Percentiles rank a stretch among this genome's conserved stretches.
Evolutionary conservation across 2,329 filamentous ascomycete species (phyloP).

Genomic region (Neoarthrinium moseri): DNA sequence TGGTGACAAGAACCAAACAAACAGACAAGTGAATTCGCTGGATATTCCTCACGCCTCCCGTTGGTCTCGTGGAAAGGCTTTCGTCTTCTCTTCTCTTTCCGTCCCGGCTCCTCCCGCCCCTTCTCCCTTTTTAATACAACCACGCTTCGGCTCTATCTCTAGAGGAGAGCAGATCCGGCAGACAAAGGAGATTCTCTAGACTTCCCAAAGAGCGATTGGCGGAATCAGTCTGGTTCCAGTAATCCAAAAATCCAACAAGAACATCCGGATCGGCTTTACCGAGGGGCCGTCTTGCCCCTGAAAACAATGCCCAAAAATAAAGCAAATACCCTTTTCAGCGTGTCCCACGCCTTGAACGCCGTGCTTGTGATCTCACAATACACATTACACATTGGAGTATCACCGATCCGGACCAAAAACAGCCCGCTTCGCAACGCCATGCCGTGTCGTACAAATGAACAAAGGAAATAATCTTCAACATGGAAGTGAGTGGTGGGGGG

Average conservation of each 20-base stretch:
- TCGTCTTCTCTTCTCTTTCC: constrained; percentile 2
- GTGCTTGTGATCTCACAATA: constrained; percentile 1
- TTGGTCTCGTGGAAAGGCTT: too few relatives aligned
- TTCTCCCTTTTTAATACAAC: constrained; percentile 1
- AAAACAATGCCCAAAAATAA: background rate
- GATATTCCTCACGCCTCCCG: background rate
- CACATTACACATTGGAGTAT: constrained; percentile 8
- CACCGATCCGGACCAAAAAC: background rate
- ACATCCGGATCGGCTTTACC: background rate
- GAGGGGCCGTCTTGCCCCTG: background rate
- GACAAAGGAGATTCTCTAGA: constrained; percentile 3
- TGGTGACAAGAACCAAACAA: too few relatives aligned
- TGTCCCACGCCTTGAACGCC: constrained; percentile 2
- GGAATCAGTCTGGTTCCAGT: background rate
- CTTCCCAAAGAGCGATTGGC: constrained; percentile 1
- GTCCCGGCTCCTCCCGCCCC: background rate
- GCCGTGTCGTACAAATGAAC: background rate
- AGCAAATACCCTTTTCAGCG: background rate
- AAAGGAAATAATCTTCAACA: constrained; percentile 6
- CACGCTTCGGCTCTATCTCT: background rate
- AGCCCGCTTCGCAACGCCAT: background rate
- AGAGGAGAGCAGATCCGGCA: background rate
- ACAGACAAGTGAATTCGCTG: constrained; percentile 1
- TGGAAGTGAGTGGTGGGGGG: constrained; percentile 3
- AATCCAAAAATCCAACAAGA: background rate